Conservation (phyloP, 352 stramenopile genomes). For the Pythium pyrilobum region DNA sequence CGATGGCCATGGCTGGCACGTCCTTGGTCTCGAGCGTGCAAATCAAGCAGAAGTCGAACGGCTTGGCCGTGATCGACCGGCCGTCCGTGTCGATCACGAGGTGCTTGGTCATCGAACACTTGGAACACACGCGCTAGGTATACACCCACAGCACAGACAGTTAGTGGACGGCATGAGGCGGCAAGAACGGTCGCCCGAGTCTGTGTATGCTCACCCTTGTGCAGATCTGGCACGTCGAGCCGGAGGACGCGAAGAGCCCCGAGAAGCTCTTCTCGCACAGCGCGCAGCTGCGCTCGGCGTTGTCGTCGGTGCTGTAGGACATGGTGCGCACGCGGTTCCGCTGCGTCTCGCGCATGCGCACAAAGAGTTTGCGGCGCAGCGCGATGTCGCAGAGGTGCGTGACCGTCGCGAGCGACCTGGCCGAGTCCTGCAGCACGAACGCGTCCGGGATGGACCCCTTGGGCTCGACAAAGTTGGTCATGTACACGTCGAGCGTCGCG, state of each 20-base stretch:
- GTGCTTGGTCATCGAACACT: conserved; percentile 8
- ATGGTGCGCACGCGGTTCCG: not conserved
- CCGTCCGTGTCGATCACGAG: conserved; percentile 1
- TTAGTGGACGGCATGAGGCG: not conserved
- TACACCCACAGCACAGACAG: not conserved
- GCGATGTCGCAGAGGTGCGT: conserved; percentile 25
- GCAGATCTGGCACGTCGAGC: conserved; percentile 16
- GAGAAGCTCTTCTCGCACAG: conserved; percentile 2
- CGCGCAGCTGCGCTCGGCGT: not conserved
- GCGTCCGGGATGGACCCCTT: conserved; percentile 26
- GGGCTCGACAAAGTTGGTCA: conserved; percentile 35
- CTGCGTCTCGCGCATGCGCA: conserved; percentile 25
- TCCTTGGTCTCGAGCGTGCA: conserved; percentile 12
- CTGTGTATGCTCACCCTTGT: conserved; percentile 1
- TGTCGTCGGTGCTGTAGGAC: not conserved
- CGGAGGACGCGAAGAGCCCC: conserved; percentile 1
- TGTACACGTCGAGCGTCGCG: conserved; percentile 34
- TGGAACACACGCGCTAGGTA: conserved; percentile 17
- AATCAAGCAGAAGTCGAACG: conserved; percentile 13
- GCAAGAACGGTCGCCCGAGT: no score
- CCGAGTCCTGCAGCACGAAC: conserved; percentile 30
- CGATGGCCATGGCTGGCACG: not conserved
- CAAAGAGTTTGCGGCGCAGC: conserved; percentile 43
- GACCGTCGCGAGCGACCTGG: conserved; percentile 18
- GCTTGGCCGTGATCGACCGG: not conserved